Evolutionary conservation across 1,139 yeast species (phyloP), one percentile per base, ranked within the genome.

Genomic region (Lodderomyces orthopsilosis): DNA sequence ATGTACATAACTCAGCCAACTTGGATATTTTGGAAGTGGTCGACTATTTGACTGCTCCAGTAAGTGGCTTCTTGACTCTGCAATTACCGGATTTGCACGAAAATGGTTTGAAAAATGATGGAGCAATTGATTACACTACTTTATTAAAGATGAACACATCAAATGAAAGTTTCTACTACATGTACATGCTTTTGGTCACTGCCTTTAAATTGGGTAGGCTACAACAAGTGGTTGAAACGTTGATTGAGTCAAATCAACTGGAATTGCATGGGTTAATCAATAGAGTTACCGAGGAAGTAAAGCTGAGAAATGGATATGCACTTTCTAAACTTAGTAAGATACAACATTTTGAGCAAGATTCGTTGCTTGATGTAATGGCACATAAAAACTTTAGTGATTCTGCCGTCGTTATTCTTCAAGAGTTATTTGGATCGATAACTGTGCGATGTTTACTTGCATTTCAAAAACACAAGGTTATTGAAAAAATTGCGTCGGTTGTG

Each of bases 391-490:
- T 65, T 48, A 70, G 66, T 42, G 86, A 82, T 48, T 62, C 77
- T 19, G 68, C 83, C 12, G 79, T 85, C 1, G 61, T 76, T 1
- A 72, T 87, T 0, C 66, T 88, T 36, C 81, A 83, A 51, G 91
- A 86, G 51, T 69, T 88, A 40, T 85, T 86, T 52, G 81, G 87
- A 59, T 73, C 81, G 1, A 69, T 87, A 8, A 88, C 85, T 54
- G 68, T 79, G 22, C 83, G 81, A 57, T 63, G 81, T 44, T 65
- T 85, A 43, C 74, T 81, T 17, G 81, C 86, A 6, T 62, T 88
- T 21, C 95, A 88, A 63, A 77, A 79, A 28, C 91, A 87, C 56
- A 71, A 85, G 41, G 81, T 84, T 1, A 72, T 89, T 2, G 69
- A 70, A 48, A 89, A 81, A 49, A 75, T 83, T 9, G 75, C 76